Evolutionary conservation across 306 rosid species (phyloP).

Genomic region (Fragaria ananassa): DNA sequence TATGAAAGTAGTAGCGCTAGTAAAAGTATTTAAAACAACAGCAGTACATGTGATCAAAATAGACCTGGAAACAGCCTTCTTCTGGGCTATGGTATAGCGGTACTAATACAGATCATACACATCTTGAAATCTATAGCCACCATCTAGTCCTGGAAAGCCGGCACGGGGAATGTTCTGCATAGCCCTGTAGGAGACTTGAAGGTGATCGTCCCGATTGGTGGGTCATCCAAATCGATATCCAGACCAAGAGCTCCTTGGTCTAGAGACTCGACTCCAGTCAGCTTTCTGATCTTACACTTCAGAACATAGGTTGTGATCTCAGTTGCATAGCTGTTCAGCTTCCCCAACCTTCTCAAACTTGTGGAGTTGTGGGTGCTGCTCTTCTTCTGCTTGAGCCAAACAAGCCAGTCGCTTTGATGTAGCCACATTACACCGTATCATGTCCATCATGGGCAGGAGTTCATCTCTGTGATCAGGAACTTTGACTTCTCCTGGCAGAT

Average conservation of each 20-base stretch:
- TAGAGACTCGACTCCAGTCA: conserved; percentile 62
- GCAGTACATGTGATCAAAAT: not conserved
- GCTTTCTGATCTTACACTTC: conserved; percentile 58
- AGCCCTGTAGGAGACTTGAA: conserved; percentile 65
- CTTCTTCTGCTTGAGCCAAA: conserved; percentile 84
- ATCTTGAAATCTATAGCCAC: not conserved
- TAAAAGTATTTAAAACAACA: not conserved
- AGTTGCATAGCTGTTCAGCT: conserved; percentile 47
- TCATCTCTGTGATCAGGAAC: conserved; percentile 48
- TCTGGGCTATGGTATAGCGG: not conserved
- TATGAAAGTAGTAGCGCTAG: not conserved
- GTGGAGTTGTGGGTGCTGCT: conserved; percentile 45
- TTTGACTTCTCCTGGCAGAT: conserved; percentile 59
- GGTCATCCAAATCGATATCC: conserved; percentile 76
- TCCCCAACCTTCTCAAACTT: conserved; percentile 71
- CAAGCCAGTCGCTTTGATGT: conserved; percentile 63
- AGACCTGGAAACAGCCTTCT: not conserved
- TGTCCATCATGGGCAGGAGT: conserved; percentile 68
- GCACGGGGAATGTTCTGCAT: conserved; percentile 49
- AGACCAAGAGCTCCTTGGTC: conserved; percentile 66
- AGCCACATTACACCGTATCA: conserved; percentile 60
- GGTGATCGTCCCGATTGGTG: conserved; percentile 69
- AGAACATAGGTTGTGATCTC: conserved; percentile 69
- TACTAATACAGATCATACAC: not conserved
- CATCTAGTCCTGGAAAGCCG: conserved; percentile 46